These are phyloP conservation scores for Boletellus ananas DNA, from an alignment of 768 basidiomycete genomes.

Conservation along the genomic window DNA sequence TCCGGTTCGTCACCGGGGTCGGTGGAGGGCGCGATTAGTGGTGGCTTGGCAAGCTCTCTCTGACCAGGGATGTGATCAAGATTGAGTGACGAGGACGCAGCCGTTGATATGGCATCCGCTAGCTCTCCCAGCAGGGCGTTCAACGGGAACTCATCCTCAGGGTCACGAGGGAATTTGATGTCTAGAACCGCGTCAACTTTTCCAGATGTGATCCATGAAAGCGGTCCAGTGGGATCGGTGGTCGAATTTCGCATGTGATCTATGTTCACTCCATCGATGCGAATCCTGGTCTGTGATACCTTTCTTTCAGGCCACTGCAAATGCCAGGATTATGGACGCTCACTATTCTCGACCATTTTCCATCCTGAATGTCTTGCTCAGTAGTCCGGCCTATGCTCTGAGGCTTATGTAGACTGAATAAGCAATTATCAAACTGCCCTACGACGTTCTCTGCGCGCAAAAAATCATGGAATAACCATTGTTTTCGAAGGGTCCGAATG, in stretches of 20 bases:
- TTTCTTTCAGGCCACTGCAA: slow-evolving; percentile 1
- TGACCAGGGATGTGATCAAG: slow-evolving; percentile 81
- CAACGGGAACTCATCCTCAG: slow-evolving; percentile 63
- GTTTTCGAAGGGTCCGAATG: slow-evolving; percentile 77
- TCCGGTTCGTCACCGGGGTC: slow-evolving; percentile 31
- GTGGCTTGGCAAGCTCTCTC: slow-evolving; percentile 80
- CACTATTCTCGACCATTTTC: slow-evolving; percentile 88
- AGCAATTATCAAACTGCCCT: slow-evolving; percentile 95
- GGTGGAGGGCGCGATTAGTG: slow-evolving; percentile 66
- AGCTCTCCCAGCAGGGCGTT: slow-evolving; percentile 87
- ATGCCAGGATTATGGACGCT: slow-evolving; percentile 18
- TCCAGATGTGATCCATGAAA: slow-evolving; percentile 97
- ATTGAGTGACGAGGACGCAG: slow-evolving; percentile 43
- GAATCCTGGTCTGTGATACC: slow-evolving; percentile 72
- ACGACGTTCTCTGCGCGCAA: slow-evolving; percentile 88
- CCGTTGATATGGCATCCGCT: slow-evolving; percentile 79
- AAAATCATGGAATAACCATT: slow-evolving; percentile 95
- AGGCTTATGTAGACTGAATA: slow-evolving; percentile 94
- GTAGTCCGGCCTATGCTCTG: slow-evolving; percentile 93
- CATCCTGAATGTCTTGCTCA: slow-evolving; percentile 78
- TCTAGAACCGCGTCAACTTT: slow-evolving; percentile 96
- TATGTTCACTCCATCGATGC: slow-evolving; percentile 94
- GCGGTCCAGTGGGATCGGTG: slow-evolving; percentile 72
- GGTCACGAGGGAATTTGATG: slow-evolving; percentile 91
- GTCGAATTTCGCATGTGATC: slow-evolving; percentile 89